phyloP scores from a whole-genome alignment of 1,284 basidiomycete species.

The Cryptococcus amylolentus region DNA sequence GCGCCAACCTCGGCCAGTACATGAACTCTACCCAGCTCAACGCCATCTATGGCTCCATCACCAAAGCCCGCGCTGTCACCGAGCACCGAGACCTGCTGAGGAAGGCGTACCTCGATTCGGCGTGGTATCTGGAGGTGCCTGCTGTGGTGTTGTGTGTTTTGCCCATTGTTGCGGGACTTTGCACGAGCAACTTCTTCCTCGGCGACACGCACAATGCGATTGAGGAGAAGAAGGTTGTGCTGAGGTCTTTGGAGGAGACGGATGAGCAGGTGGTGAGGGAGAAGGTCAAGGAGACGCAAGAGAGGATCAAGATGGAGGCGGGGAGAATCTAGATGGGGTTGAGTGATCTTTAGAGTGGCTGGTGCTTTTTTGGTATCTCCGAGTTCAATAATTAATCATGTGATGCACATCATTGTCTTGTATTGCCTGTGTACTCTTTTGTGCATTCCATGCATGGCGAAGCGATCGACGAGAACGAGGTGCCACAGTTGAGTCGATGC shows the following conservation, averaged over 20 bases:
- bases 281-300: slow-evolving; percentile 18
- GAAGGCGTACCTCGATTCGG: slow-evolving; percentile 30
- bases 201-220: slow-evolving; percentile 37
- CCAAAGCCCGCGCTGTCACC: slow-evolving; percentile 16
- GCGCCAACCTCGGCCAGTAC: slow-evolving; percentile 7
- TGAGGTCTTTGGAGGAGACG: slow-evolving; percentile 18
- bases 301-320: slow-evolving; percentile 12
- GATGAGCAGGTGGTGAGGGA: slow-evolving; percentile 15
- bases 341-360: too few relatives aligned
- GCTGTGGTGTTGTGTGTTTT: slow-evolving; percentile 22
- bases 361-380: too few relatives aligned
- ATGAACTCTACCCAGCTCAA: slow-evolving; percentile 20
- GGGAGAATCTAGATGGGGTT: background rate
- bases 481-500: too few relatives aligned
- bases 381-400: too few relatives aligned
- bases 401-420: too few relatives aligned
- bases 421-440: too few relatives aligned
- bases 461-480: too few relatives aligned
- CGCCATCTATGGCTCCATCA: slow-evolving; percentile 25
- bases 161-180: slow-evolving; percentile 25
- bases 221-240: slow-evolving; percentile 29
- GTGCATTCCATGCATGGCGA: too few relatives aligned
- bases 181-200: slow-evolving; percentile 34
- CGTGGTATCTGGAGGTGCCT: slow-evolving; percentile 25
- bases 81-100: slow-evolving; percentile 25